Evolutionary conservation across 139 green algal genomes (phyloP).

Genomic region (Closterium sp.): DNA sequence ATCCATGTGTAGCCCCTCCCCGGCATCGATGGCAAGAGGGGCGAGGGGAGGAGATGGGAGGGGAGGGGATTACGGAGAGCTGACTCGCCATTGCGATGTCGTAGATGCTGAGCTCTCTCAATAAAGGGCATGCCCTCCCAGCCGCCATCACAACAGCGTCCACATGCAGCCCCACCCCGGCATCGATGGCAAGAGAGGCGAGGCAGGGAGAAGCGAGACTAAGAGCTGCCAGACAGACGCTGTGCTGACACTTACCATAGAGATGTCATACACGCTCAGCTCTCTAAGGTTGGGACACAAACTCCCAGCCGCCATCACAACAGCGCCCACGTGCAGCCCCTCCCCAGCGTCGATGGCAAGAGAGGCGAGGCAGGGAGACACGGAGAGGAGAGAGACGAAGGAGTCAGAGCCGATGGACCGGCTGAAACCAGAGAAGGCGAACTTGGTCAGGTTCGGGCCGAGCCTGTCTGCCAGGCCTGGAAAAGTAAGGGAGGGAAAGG

Average conservation of each 20-base stretch:
- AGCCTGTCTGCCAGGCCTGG: not conserved
- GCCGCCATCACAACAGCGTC: not conserved
- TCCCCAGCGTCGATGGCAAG: not conserved
- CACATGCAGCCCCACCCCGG: not conserved
- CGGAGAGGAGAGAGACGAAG: not conserved
- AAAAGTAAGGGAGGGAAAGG: too few relatives aligned
- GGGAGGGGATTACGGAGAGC: too few relatives aligned
- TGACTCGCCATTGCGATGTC: not conserved
- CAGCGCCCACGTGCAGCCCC: too few relatives aligned
- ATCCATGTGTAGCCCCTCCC: too few relatives aligned
- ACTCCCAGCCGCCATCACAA: too few relatives aligned
- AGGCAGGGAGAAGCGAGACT: not conserved
- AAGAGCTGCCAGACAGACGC: too few relatives aligned
- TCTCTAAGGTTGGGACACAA: too few relatives aligned
- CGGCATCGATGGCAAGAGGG: too few relatives aligned
- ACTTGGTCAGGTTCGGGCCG: not conserved
- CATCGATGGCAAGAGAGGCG: not conserved
- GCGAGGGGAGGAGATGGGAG: too few relatives aligned
- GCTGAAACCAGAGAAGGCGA: not conserved
- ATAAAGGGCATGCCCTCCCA: not conserved
- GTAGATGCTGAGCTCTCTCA: not conserved
- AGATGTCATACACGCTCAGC: too few relatives aligned
- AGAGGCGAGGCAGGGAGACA: not conserved
- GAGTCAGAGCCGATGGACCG: not conserved
- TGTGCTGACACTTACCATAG: too few relatives aligned